A percentile compares a stretch with the other conserved stretches of the same genome.
phyloP scores from a whole-genome alignment of 2,329 filamentous ascomycete species.

The Fusarium tricinctum region DNA sequence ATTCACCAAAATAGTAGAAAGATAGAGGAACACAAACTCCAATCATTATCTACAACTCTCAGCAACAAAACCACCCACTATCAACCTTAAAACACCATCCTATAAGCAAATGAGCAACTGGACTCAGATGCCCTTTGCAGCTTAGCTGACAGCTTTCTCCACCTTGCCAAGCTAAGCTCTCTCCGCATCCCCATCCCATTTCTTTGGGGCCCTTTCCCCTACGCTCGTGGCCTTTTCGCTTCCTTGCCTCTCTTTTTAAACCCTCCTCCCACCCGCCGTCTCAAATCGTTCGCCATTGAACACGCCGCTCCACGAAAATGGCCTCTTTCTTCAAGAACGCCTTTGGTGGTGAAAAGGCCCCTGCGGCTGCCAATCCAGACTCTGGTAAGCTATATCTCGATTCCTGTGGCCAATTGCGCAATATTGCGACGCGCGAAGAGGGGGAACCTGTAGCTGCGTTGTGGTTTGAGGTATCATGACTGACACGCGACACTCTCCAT shows the following conservation, averaged over 20 bases:
- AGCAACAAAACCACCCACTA: too few relatives aligned
- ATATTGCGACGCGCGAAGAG: conserved; percentile 35
- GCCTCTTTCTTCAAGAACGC: conserved; percentile 75
- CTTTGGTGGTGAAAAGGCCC: conserved; percentile 74
- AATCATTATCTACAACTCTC: neutral
- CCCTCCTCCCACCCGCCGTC: conserved; percentile 32
- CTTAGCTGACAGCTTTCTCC: conserved; percentile 39
- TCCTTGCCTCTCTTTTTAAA: conserved; percentile 36
- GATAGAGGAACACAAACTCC: neutral
- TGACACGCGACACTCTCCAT: conserved; percentile 46
- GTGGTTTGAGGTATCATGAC: conserved; percentile 28
- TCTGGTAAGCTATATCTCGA: conserved; percentile 67
- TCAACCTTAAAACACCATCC: too few relatives aligned
- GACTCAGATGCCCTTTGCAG: conserved; percentile 31
- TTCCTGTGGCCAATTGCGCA: conserved; percentile 22
- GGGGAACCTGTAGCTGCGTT: conserved; percentile 1
- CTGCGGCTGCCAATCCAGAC: conserved; percentile 68
- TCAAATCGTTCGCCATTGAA: conserved; percentile 39
- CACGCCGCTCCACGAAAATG: conserved; percentile 57
- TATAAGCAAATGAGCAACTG: conserved; percentile 5
- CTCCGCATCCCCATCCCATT: conserved; percentile 44
- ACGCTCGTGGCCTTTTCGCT: conserved; percentile 41
- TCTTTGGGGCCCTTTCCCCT: conserved; percentile 43
- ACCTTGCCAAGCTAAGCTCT: conserved; percentile 44
- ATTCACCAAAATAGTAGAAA: neutral